Percentiles rank a stretch among this genome's conserved stretches.
Conservation (phyloP, 306 rosid species). For the Boehmeria nivea region DNA sequence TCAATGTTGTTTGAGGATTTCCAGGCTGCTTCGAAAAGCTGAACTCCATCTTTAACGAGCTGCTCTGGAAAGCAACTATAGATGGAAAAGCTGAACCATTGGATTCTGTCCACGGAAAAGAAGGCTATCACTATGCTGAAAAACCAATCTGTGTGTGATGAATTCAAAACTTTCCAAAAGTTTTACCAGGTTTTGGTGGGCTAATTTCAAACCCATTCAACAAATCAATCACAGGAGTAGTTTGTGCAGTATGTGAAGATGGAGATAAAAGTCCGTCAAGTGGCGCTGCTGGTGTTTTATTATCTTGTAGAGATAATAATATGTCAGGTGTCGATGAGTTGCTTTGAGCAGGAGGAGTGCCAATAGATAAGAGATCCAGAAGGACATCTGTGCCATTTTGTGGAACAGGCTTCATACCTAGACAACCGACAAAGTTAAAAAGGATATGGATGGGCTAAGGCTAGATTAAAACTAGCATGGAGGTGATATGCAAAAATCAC, state of each 20-base stretch:
- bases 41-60: constrained; percentile 66
- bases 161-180: constrained; percentile 13
- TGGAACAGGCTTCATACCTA: constrained; percentile 49
- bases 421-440: constrained; percentile 22
- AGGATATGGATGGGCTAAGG: constrained; percentile 16
- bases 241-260: constrained; percentile 44
- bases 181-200: constrained; percentile 42
- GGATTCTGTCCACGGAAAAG: constrained; percentile 45
- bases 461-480: constrained; percentile 1
- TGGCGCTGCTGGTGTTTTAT: constrained; percentile 45
- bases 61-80: constrained; percentile 78
- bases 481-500: neutral
- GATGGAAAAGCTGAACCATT: constrained; percentile 79
- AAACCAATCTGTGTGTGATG: constrained; percentile 6
- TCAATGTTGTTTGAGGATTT: constrained; percentile 68
- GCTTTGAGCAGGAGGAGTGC: constrained; percentile 44
- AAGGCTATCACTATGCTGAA: constrained; percentile 17
- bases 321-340: constrained; percentile 48
- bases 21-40: constrained; percentile 77
- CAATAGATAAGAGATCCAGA: constrained; percentile 77
- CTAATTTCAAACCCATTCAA: constrained; percentile 58
- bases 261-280: constrained; percentile 62
- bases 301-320: constrained; percentile 42
- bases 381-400: constrained; percentile 69
- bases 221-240: constrained; percentile 61